Evolutionary conservation across 306 rosid species (phyloP), one percentile per base, ranked within the genome.

Genomic region (Rubus idaeus): DNA sequence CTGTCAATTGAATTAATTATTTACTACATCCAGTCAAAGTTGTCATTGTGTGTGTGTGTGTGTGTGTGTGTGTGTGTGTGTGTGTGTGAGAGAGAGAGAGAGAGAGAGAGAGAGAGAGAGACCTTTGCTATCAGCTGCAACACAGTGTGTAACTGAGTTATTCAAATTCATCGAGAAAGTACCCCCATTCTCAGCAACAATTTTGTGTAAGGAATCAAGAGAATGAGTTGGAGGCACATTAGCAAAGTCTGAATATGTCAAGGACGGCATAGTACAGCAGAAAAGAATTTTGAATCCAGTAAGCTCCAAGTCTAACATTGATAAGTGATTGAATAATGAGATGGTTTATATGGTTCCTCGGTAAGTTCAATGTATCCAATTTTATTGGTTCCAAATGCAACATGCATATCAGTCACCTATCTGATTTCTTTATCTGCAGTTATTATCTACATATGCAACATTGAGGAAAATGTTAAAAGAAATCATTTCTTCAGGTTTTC

Each of bases 71-170:
- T n/a, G n/a, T n/a, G n/a, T n/a, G n/a, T n/a, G n/a, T n/a, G n/a
- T n/a, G n/a, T n/a, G n/a, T n/a, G 74, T 23, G 26, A 23, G 26
- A 6, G 41, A 47, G 16, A 10, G 58, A 12, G 86, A 30, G 41
- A n/a, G 39, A 72, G 75, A n/a, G n/a, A n/a, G 85, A 80, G 83
- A 77, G 81, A 85, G 76, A 76, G 84, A 85, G 76, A 80, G 70
- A 94, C 98, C 98, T 51, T 88, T 94, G 96, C 85, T 87, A 80
- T 90, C 93, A 70, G 96, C 95, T 57, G 97, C 96, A 85, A 92
- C 81, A 80, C 93, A 83, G 83, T 94, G 97, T 21, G 95, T 92
- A 77, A 94, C 98, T 23, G 95, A 88, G 49, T 83, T 89, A 78
- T 90, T 94, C 82, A 92, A 77, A 79, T 94, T 94, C 98, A 94